Conservation (phyloP, 805 yeast genomes). For the Schwanniomyces occidentalis region DNA sequence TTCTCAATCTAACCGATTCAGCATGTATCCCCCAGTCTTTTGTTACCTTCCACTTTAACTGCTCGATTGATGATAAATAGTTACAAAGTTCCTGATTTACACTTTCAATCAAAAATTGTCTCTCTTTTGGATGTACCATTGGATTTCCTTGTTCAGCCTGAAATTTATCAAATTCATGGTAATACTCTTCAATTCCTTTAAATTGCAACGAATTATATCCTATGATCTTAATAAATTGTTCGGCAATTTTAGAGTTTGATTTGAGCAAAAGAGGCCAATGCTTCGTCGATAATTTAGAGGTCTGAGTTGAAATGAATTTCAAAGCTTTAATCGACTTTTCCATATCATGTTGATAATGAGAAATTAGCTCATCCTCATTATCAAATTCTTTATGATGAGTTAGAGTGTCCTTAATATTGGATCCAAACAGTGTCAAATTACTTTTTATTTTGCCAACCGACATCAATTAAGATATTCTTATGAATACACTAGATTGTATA, state of each 20-base stretch:
- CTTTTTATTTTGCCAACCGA: conserved; percentile 1
- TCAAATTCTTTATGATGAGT: conserved; percentile 15
- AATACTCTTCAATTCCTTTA: conserved; percentile 30
- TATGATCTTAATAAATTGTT: conserved; percentile 33
- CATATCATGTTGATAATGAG: conserved; percentile 46
- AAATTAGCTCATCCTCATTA: conserved; percentile 39
- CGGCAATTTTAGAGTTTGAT: conserved; percentile 28
- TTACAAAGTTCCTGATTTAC: conserved; percentile 27
- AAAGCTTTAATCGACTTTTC: conserved; percentile 44
- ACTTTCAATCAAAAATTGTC: conserved; percentile 21
- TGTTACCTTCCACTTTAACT: conserved; percentile 15
- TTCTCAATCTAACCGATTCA: conserved; percentile 30
- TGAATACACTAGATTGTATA: too few species aligned
- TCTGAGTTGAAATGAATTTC: conserved; percentile 33
- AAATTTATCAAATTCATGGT: conserved; percentile 28
- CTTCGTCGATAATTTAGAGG: conserved; percentile 20
- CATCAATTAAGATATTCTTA: too few species aligned
- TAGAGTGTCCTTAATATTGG: conserved; percentile 13
- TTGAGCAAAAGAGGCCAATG: conserved; percentile 35
- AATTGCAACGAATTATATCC: conserved; percentile 34
- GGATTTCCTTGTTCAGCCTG: conserved; percentile 29
- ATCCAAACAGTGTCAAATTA: conserved; percentile 12
- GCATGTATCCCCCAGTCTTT: conserved; percentile 25
- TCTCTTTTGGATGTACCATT: conserved; percentile 39
- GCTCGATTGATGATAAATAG: conserved; percentile 22